phyloP scores from a whole-genome alignment of 75 land plant species.

The Adiantum capillusveneris region DNA sequence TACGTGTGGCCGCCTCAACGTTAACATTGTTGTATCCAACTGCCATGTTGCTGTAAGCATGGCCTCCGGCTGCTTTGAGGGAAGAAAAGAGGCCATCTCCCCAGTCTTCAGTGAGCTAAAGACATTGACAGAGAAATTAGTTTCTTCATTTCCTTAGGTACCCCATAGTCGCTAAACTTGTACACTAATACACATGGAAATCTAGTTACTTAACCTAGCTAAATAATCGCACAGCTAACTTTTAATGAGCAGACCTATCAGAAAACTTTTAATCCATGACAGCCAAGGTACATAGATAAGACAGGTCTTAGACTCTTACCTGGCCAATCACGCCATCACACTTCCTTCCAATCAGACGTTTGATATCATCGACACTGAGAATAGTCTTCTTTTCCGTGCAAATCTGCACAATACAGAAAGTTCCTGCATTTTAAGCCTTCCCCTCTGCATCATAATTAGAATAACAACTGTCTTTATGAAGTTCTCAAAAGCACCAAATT shows the following conservation, averaged over 20 bases:
- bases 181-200: neutral
- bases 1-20: slow-evolving; percentile 71
- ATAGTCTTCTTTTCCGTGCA: slow-evolving; percentile 85
- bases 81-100: slow-evolving; percentile 77
- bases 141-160: neutral
- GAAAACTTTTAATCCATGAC: no score
- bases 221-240: no score
- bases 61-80: slow-evolving; percentile 81
- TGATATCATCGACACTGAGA: slow-evolving; percentile 77
- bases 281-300: no score
- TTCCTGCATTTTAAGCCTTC: no score
- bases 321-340: slow-evolving; percentile 97
- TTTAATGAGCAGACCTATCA: no score
- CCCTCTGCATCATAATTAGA: neutral
- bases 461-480: neutral
- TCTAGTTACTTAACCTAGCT: neutral
- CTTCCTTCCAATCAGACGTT: slow-evolving; percentile 69
- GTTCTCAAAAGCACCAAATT: neutral
- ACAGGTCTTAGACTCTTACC: no score
- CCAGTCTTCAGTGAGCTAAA: slow-evolving; percentile 94
- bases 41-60: slow-evolving; percentile 97
- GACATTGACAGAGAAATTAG: no score
- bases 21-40: slow-evolving; percentile 96
- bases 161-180: neutral
- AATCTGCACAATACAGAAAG: slow-evolving; percentile 29